Evolutionary conservation across 345 rosid species (phyloP).

Genomic region (Stellera chamaejasme): DNA sequence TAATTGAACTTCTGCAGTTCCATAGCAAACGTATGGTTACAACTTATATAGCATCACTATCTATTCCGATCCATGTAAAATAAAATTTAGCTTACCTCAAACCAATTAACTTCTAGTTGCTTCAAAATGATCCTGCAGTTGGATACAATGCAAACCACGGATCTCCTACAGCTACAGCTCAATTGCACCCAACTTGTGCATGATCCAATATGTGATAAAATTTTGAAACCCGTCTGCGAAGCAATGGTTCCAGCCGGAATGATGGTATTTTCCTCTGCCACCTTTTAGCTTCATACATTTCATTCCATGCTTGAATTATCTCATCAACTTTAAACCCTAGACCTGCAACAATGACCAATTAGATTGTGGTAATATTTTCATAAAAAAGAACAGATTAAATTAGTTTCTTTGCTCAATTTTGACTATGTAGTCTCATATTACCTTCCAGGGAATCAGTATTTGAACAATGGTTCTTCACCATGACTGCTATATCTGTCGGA

Average conservation of each 20-base stretch:
- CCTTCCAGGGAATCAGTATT: slow-evolving; percentile 50
- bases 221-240: slow-evolving; percentile 47
- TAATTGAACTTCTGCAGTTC: too few relatives aligned
- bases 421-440: slow-evolving; percentile 17
- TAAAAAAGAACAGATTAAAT: slow-evolving; percentile 5
- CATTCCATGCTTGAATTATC: slow-evolving; percentile 70
- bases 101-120: too few relatives aligned
- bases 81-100: too few relatives aligned
- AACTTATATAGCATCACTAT: too few relatives aligned
- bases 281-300: slow-evolving; percentile 65
- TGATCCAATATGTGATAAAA: slow-evolving; percentile 44
- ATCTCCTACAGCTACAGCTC: slow-evolving; percentile 6
- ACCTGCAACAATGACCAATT: slow-evolving; percentile 46
- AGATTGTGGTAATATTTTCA: too few relatives aligned
- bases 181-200: slow-evolving; percentile 20
- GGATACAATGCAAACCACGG: too few relatives aligned
- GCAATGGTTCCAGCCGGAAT: slow-evolving; percentile 59
- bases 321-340: slow-evolving; percentile 57
- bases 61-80: too few relatives aligned
- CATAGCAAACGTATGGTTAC: too few relatives aligned
- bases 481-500: slow-evolving; percentile 40
- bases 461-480: slow-evolving; percentile 60
- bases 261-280: slow-evolving; percentile 51
- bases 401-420: slow-evolving; percentile 1
- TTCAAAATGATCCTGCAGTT: too few relatives aligned